Percentiles rank a stretch among this genome's conserved stretches.
Evolutionary conservation across 257 asterid species (phyloP).

Genomic region (Penstemon davidsonii): DNA sequence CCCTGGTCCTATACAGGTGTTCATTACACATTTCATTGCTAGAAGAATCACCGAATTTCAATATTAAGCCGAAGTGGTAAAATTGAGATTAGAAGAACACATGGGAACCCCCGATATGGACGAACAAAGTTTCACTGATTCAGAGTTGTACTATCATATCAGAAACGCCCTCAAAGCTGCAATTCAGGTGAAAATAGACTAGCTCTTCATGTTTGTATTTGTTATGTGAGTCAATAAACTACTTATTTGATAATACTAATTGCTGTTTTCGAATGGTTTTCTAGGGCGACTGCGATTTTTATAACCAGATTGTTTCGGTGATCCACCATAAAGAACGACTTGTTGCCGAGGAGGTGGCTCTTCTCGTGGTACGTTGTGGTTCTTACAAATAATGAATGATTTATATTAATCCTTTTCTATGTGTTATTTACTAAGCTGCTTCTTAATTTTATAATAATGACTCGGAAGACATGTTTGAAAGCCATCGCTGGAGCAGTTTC

Average conservation of each 20-base stretch:
- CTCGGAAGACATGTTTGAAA: slow-evolving; percentile 73
- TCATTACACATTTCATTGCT: no score
- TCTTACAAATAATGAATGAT: background rate
- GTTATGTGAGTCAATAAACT: background rate
- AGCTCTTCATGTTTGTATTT: slow-evolving; percentile 3
- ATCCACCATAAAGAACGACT: slow-evolving; percentile 48
- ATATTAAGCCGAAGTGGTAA: no score
- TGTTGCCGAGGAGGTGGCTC: slow-evolving; percentile 68
- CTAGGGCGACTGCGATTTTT: slow-evolving; percentile 65
- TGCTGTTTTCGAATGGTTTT: slow-evolving; percentile 20
- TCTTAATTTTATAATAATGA: slow-evolving; percentile 13
- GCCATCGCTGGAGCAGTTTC: slow-evolving; percentile 77
- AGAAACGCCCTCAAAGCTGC: slow-evolving; percentile 64
- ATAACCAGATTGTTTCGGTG: slow-evolving; percentile 60
- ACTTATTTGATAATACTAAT: background rate
- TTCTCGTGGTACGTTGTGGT: slow-evolving; percentile 67
- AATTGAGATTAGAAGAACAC: background rate
- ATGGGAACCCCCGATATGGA: slow-evolving; percentile 64
- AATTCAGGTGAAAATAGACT: slow-evolving; percentile 46
- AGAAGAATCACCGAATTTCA: no score
- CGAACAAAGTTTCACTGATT: slow-evolving; percentile 48
- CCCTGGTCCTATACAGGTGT: no score
- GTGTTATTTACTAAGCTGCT: slow-evolving; percentile 14
- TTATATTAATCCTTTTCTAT: background rate
- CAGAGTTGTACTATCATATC: slow-evolving; percentile 57